These are phyloP conservation scores for Pyrenophora graminea DNA, from an alignment of 2,329 filamentous ascomycete genomes.

Conservation along the genomic window DNA sequence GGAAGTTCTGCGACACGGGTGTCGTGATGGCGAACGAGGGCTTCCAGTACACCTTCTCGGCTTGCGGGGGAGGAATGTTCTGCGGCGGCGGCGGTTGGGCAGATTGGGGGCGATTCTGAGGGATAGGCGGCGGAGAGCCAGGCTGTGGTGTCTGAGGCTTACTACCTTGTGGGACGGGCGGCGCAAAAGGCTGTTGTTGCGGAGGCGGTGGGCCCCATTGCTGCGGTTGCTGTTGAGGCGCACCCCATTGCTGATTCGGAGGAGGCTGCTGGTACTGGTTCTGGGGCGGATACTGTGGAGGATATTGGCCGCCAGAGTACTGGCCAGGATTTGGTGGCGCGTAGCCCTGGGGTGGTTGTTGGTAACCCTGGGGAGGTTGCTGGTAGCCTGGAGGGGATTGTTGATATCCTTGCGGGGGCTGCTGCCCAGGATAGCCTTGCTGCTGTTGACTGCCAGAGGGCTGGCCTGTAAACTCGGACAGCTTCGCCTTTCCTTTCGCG, in stretches of 20 bases:
- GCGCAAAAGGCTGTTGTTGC: conserved; percentile 32
- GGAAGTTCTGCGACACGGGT: conserved; percentile 57
- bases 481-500: conserved; percentile 45
- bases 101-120: conserved; percentile 35
- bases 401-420: conserved; percentile 10
- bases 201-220: conserved; percentile 30
- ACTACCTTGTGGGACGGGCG: conserved; percentile 38
- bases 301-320: conserved; percentile 27
- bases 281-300: conserved; percentile 26
- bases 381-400: conserved; percentile 21
- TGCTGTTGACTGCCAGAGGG: conserved; percentile 14
- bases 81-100: conserved; percentile 38
- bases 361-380: conserved; percentile 23
- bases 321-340: conserved; percentile 16
- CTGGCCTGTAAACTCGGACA: conserved; percentile 37
- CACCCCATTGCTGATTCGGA: conserved; percentile 20
- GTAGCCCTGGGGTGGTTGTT: conserved; percentile 11
- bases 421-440: conserved; percentile 19
- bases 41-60: conserved; percentile 56
- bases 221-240: conserved; percentile 20
- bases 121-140: conserved; percentile 26
- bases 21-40: conserved; percentile 55
- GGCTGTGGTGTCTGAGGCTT: conserved; percentile 36
- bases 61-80: conserved; percentile 28
- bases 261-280: conserved; percentile 19